Conservation (phyloP, 2,329 filamentous ascomycete genomes). For the Sporothrix euskadiensis region DNA sequence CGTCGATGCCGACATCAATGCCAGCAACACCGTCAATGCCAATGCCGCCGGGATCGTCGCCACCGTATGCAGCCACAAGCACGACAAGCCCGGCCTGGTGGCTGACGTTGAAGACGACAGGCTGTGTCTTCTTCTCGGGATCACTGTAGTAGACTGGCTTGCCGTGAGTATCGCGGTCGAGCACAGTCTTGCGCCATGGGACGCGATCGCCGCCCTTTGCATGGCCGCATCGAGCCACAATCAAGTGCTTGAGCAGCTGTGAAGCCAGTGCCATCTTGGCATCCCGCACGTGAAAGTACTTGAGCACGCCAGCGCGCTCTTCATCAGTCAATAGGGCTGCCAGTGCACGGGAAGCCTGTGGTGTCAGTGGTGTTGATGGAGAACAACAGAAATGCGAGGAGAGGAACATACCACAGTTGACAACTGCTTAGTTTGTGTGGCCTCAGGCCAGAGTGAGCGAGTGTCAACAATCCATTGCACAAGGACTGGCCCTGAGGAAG, state of each 20-base stretch:
- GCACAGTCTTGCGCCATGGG: conserved; percentile 60
- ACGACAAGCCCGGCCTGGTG: conserved; percentile 77
- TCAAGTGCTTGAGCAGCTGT: conserved; percentile 71
- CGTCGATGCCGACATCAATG: conserved; percentile 66
- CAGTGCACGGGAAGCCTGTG: conserved; percentile 47
- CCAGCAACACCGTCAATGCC: conserved; percentile 42
- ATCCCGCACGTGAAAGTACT: conserved; percentile 67
- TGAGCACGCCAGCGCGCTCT: conserved; percentile 59
- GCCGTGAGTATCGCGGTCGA: conserved; percentile 56
- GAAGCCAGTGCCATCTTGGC: conserved; percentile 74
- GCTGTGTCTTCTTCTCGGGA: conserved; percentile 44
- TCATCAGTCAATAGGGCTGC: conserved; percentile 50
- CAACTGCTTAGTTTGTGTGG: conserved; percentile 51
- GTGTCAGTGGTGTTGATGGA: neutral
- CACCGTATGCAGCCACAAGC: conserved; percentile 56
- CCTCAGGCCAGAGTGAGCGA: conserved; percentile 57
- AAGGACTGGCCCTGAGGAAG: conserved; percentile 40
- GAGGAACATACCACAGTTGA: conserved; percentile 45
- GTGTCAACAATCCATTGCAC: conserved; percentile 66
- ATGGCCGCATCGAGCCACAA: conserved; percentile 55
- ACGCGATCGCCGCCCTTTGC: conserved; percentile 42
- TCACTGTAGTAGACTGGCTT: conserved; percentile 56
- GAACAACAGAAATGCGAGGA: neutral
- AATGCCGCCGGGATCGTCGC: conserved; percentile 42
- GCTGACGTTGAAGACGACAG: conserved; percentile 70